Base-by-base conservation (phyloP, 2,329 filamentous ascomycete genomes). In the Aschersonia sp. region DNA sequence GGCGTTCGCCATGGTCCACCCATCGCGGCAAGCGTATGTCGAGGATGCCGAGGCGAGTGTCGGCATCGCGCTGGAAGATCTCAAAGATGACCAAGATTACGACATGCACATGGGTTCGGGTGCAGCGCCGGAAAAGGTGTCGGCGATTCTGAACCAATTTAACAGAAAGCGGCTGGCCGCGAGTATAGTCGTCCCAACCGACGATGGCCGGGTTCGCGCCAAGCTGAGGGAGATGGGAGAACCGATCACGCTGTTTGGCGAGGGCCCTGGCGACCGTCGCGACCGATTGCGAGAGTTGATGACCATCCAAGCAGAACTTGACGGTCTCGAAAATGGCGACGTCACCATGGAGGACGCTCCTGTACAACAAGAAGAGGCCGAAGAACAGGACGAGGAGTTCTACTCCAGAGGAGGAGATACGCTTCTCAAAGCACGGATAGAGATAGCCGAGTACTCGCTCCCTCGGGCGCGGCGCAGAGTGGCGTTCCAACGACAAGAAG, bases 191-290 rank as follows among this genome's bases (percentile, higher is more conserved):
- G 92, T 98, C 4, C 92, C 90, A 1, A 98, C 94, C 47, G 89
- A 96, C 62, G 92, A 98, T 70, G 81, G 77, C 52, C 80, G 85
- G 57, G 89, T 98, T 44, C 85, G 88, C 51, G 73, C 80, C 39
- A 81, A 79, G 54, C 75, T 97, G 50, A 81, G 92, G 54, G 84
- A 92, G 58, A 74, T 95, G 53, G 87, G 86, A n/a, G 85, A 98
- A 60, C 92, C 92, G 9, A 81, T 97, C 48, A 98, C 90, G 0
- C 73, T 97, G 0, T 98, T 98, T 54, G 92, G 89, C 50, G 92
- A 98, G 68, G 87, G 86, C 0, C 82, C 83, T 1, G 81, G 78
- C 30, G 90, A 97, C 57, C 75, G 92, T 50, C 77, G 94, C 68
- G 89, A 95, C 60, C 79, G 92, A 53, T 66, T 98, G 57, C 80